Base-by-base conservation (phyloP, 1,284 basidiomycete genomes). In the Ustilago loliicola region DNA sequence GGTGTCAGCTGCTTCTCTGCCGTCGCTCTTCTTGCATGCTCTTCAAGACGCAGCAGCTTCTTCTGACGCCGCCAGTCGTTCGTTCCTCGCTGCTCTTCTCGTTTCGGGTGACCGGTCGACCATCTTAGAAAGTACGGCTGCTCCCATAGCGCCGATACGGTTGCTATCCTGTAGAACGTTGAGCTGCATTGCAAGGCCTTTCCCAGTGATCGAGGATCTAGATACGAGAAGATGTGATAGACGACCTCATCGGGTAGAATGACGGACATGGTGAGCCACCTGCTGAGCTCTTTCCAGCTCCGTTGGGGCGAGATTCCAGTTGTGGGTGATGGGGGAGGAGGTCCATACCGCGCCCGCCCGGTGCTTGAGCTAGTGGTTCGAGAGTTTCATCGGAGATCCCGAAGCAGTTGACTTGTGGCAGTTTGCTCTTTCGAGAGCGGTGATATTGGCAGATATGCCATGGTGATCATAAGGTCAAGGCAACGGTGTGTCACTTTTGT, bases 241-340 rank as follows among this genome's bases (percentile, higher is more conserved):
- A 80, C 10, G 21, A 80, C 61, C 32, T 78, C 75, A 17, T 78
- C 66, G 23, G 78, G 78, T 6, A 80, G 57, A 8, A 45, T 30
- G 0, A 45, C 30, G 5, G 53, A 21, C 73, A 75, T 75, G n/a
- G 2, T 60, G 59, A 1, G n/a, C 19, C 13, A 23, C 36, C 32
- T 29, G 27, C n/a, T 32, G 60, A 61, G 38, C 36, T 13, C 9
- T 34, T 25, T 32, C 23, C 58, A 52, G 58, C 45, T 63, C 38
- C 13, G 34, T 40, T 19, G 15, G 25, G 36, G 29, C 29, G 23
- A 25, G 23, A 48, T 48, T 19, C 7, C n/a, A 27, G 36, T 36
- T 23, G n/a, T 25, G 19, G 19, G 34, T 15, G 17, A 21, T 34
- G 29, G 32, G 32, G 1, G 30, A 19, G 8, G 15, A 23, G n/a